Conservation (phyloP, 1,139 yeast species). For the Petasospora fabianii region DNA sequence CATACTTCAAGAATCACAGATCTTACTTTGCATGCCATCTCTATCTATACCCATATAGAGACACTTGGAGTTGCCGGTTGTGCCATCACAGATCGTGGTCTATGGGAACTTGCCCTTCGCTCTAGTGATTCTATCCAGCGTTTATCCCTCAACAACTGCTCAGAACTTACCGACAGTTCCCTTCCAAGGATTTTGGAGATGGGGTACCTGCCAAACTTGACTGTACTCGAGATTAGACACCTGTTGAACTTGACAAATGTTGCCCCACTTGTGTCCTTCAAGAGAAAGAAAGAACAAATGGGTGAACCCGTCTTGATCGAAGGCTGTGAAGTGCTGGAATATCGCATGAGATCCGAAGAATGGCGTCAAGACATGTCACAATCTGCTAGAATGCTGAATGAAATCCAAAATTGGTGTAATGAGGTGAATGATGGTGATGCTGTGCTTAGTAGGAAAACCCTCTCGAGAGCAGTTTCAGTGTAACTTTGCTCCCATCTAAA, state of each 20-base stretch:
- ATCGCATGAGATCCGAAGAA: slow-evolving; percentile 59
- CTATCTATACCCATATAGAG: slow-evolving; percentile 45
- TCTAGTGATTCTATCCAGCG: slow-evolving; percentile 59
- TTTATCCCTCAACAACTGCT: slow-evolving; percentile 76
- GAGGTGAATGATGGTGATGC: slow-evolving; percentile 40
- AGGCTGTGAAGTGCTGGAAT: slow-evolving; percentile 67
- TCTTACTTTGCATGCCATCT: slow-evolving; percentile 56
- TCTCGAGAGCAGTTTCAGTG: not conserved
- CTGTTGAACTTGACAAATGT: slow-evolving; percentile 55
- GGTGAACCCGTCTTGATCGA: slow-evolving; percentile 61
- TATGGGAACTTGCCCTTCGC: slow-evolving; percentile 74
- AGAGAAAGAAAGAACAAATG: slow-evolving; percentile 51
- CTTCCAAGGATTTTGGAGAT: slow-evolving; percentile 57
- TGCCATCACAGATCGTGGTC: slow-evolving; percentile 63
- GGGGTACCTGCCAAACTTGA: slow-evolving; percentile 53
- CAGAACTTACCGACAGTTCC: slow-evolving; percentile 58
- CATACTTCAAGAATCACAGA: slow-evolving; percentile 71
- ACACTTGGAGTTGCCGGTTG: slow-evolving; percentile 93
- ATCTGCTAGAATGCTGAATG: slow-evolving; percentile 49
- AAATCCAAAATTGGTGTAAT: slow-evolving; percentile 58
- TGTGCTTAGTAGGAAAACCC: slow-evolving; percentile 1
- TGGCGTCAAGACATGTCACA: slow-evolving; percentile 52
- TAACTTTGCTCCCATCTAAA: too few relatives aligned
- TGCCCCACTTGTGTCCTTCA: slow-evolving; percentile 64
- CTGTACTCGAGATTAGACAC: slow-evolving; percentile 76